phyloP scores from a whole-genome alignment of 2,329 filamentous ascomycete species.

The Endothia cerciana region DNA sequence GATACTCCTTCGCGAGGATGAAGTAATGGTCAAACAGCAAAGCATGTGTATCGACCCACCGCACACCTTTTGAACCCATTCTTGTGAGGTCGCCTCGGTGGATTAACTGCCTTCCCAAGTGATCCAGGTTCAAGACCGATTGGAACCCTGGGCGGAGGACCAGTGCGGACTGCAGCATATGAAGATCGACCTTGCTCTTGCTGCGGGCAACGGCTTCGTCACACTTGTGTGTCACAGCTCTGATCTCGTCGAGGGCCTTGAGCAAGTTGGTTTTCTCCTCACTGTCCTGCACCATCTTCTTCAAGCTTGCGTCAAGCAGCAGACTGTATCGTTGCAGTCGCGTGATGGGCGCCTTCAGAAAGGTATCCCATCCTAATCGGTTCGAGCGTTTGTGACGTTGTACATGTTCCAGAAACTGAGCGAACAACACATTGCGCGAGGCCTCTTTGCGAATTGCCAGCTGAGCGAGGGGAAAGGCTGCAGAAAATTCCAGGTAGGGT shows the following conservation, averaged over 20 bases:
- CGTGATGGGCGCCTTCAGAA: conserved; percentile 90
- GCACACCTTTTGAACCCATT: conserved; percentile 85
- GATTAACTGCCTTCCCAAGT: conserved; percentile 89
- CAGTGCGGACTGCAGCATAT: conserved; percentile 81
- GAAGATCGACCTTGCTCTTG: conserved; percentile 86
- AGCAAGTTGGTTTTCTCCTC: conserved; percentile 87
- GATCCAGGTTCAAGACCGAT: conserved; percentile 86
- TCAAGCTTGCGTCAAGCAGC: conserved; percentile 79
- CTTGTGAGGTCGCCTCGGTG: conserved; percentile 87
- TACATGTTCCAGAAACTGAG: conserved; percentile 80
- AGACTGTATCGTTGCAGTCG: conserved; percentile 88
- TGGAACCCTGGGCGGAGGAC: conserved; percentile 87
- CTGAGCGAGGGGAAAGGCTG: conserved; percentile 80
- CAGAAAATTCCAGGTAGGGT: conserved; percentile 91
- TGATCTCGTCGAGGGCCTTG: conserved; percentile 90
- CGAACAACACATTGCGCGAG: conserved; percentile 83
- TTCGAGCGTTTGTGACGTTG: conserved; percentile 78
- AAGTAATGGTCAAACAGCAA: conserved; percentile 97
- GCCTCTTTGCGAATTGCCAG: conserved; percentile 84
- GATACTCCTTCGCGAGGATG: conserved; percentile 82
- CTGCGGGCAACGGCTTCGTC: conserved; percentile 92
- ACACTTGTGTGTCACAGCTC: conserved; percentile 84
- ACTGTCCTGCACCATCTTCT: conserved; percentile 80
- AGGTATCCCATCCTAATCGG: conserved; percentile 91
- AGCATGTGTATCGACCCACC: conserved; percentile 91